These are phyloP conservation scores for Termitomyces sp. DNA, from an alignment of 768 basidiomycete species.

Conservation along the genomic window DNA sequence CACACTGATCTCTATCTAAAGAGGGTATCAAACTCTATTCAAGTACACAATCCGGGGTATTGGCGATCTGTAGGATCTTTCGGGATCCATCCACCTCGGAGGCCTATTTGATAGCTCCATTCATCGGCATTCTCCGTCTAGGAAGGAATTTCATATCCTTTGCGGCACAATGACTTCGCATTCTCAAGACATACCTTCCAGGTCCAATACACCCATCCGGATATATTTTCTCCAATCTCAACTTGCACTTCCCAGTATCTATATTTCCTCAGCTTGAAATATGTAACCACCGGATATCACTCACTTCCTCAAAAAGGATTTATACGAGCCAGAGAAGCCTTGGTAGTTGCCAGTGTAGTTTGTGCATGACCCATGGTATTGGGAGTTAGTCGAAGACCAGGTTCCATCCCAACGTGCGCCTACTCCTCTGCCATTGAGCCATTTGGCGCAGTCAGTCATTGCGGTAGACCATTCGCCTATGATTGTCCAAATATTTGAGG, in stretches of 20 bases:
- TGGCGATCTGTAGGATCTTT: conserved; percentile 57
- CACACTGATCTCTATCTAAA: not conserved
- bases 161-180: not conserved
- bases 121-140: conserved; percentile 66
- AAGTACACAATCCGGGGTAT: conserved; percentile 60
- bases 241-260: conserved; percentile 83
- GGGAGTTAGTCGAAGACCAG: conserved; percentile 32
- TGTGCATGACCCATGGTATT: conserved; percentile 53
- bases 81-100: conserved; percentile 77
- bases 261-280: not conserved
- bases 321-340: conserved; percentile 59
- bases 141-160: not conserved
- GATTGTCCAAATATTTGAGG: conserved; percentile 64
- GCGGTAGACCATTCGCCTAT: conserved; percentile 80
- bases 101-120: conserved; percentile 71
- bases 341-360: conserved; percentile 56
- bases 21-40: not conserved
- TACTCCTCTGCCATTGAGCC: conserved; percentile 73
- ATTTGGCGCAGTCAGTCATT: conserved; percentile 67
- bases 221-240: conserved; percentile 62
- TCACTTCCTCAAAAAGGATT: conserved; percentile 53
- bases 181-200: conserved; percentile 54
- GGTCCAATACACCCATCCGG: conserved; percentile 75
- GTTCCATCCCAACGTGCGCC: conserved; percentile 70
- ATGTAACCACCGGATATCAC: conserved; percentile 14